Conservation (phyloP, 768 basidiomycete genomes). For the Termitomyces bulborhizus region DNA sequence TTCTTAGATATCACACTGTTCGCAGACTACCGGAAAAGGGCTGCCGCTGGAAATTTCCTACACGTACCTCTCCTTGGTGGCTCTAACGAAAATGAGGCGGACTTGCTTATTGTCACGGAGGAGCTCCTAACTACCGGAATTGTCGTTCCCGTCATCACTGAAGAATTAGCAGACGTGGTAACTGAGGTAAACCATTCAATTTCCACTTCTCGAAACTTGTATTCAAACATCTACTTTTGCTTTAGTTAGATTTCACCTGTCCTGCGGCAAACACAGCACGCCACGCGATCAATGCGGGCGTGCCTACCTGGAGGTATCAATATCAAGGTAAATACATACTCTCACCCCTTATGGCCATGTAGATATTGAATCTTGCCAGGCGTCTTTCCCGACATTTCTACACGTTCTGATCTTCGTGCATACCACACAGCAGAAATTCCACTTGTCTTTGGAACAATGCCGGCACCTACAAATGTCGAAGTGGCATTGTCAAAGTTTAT, state of each 20-base stretch:
- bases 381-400: slow-evolving; percentile 29
- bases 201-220: neutral
- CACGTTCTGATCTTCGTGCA: slow-evolving; percentile 24
- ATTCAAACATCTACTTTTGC: neutral
- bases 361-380: slow-evolving; percentile 10
- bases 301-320: slow-evolving; percentile 13
- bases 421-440: slow-evolving; percentile 33
- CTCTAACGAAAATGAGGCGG: neutral
- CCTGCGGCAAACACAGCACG: slow-evolving; percentile 2
- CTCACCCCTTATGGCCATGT: slow-evolving; percentile 17
- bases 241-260: slow-evolving; percentile 12
- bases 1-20: slow-evolving; percentile 25
- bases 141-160: neutral
- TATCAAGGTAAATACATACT: slow-evolving; percentile 15
- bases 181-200: neutral
- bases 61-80: slow-evolving; percentile 9
- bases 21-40: slow-evolving; percentile 18
- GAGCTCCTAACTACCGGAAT: neutral
- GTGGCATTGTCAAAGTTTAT: slow-evolving; percentile 26
- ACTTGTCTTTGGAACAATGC: slow-evolving; percentile 28
- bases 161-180: neutral
- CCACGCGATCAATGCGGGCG: slow-evolving; percentile 2
- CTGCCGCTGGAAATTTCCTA: slow-evolving; percentile 10
- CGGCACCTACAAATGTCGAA: slow-evolving; percentile 15
- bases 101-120: neutral